Conservation (phyloP, 2,329 filamentous ascomycete genomes). For the Chlorencoelia australis region DNA sequence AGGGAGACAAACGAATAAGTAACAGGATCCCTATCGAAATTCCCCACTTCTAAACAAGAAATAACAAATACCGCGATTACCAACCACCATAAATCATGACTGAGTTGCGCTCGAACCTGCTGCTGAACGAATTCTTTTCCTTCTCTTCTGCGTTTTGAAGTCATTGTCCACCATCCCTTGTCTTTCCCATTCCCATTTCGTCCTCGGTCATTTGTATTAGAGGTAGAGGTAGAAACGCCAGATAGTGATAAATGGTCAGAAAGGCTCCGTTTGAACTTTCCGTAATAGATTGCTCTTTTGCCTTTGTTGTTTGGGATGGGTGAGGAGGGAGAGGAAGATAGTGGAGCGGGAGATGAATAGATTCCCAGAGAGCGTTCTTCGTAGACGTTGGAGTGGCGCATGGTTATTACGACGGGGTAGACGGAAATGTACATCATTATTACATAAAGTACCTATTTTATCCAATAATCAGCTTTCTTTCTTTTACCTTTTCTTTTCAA, state of each 20-base stretch:
- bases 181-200: too few species aligned
- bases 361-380: conserved; percentile 58
- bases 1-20: too few species aligned
- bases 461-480: too few species aligned
- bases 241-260: too few species aligned
- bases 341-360: conserved; percentile 27
- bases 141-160: too few species aligned
- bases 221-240: too few species aligned
- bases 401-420: conserved; percentile 52
- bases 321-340: conserved; percentile 4
- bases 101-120: conserved; percentile 54
- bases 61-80: conserved; percentile 50
- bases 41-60: conserved; percentile 46
- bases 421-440: conserved; percentile 59
- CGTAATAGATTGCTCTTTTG: conserved; percentile 85
- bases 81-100: conserved; percentile 59
- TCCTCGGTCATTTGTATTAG: too few species aligned
- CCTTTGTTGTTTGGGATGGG: conserved; percentile 59
- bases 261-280: conserved; percentile 76
- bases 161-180: too few species aligned
- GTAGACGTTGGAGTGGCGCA: conserved; percentile 62
- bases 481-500: too few species aligned
- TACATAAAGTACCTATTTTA: conserved; percentile 48
- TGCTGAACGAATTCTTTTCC: conserved; percentile 22
- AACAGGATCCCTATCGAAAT: conserved; percentile 40